Base-by-base conservation (phyloP, 495 filamentous ascomycete genomes). In the Penicillium manginii region DNA sequence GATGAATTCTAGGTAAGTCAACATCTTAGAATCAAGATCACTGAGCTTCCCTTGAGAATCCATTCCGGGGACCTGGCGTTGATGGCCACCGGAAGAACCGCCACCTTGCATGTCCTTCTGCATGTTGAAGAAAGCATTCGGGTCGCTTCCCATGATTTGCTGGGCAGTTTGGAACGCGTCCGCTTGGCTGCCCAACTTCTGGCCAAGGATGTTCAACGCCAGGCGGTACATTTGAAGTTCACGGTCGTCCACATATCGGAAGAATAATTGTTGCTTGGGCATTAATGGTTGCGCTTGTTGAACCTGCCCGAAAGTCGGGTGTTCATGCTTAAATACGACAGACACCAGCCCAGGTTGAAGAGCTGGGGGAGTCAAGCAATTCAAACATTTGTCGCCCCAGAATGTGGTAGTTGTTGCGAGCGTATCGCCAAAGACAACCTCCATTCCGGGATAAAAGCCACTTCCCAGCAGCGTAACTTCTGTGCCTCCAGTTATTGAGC, bases 381-480 rank as follows among this genome's bases (percentile, higher is more conserved):
- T 90, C n/a, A 97, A 78, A 18, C 88, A 89, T 43, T 84, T 87
- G 51, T 89, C 84, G 21, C 90, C 90, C 87, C 91, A 96, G 64
- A 81, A 96, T 1, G 89, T 91, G 11, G 90, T 93, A 10, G 88
- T 90, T 1, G 86, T 88, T 10, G 93, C 93, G 33, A 84, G 78
- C 4, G 80, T 81, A 45, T 91, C 86, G 17, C 92, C 93, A 71
- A 97, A 97, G 63, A 92, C 87, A 56, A 96, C 91, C 54, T 91
- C 89, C 66, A 93, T 83, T 5, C 90, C 91, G 46, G 87, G 84
- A 35, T 83, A 85, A 63, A 97, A 97, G 19, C 86, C 86, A 62
- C 84, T 88, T 6, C 93, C 93, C 23, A 93, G 75, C 53, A 93
- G 80, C 0, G 89, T 91, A 12, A 97, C 91, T 64, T 97, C 92